Percentiles rank a stretch among this genome's conserved stretches.
Conservation (phyloP, 2,329 filamentous ascomycete genomes). For the Penicillium glabrum region DNA sequence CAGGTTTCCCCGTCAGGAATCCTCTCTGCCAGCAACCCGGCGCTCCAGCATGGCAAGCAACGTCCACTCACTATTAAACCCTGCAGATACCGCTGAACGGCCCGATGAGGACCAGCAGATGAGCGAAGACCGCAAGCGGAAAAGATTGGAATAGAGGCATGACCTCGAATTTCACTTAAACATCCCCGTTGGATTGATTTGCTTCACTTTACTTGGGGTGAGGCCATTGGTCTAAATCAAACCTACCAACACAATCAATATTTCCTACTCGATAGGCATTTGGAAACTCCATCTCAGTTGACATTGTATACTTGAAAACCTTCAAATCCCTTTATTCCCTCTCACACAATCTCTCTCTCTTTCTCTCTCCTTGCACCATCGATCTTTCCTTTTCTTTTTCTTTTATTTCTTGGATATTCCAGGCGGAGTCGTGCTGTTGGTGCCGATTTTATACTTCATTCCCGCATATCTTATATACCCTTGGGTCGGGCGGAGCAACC, state of each 20-base stretch:
- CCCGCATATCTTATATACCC: constrained; percentile 27
- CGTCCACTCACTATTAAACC: constrained; percentile 66
- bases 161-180: not conserved
- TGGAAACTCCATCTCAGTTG: not conserved
- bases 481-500: constrained; percentile 24
- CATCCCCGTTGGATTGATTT: not conserved
- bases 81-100: constrained; percentile 65
- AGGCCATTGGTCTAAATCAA: not conserved
- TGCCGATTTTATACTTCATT: constrained; percentile 11
- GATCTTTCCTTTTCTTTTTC: constrained; percentile 4
- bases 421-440: constrained; percentile 6
- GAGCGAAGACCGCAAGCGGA: constrained; percentile 62
- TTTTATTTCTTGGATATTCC: constrained; percentile 12
- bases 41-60: constrained; percentile 72
- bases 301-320: constrained; percentile 10
- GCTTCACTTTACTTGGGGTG: not conserved
- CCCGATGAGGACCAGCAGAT: constrained; percentile 63
- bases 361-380: not conserved
- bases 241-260: not conserved
- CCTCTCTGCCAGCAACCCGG: constrained; percentile 59
- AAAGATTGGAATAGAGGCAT: constrained; percentile 49
- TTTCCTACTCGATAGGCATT: not conserved
- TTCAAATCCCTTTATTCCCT: not conserved
- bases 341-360: not conserved
- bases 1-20: constrained; percentile 40